Evolutionary conservation across 2,329 filamentous ascomycete species (phyloP).

Genomic region (Penicillium sp.): DNA sequence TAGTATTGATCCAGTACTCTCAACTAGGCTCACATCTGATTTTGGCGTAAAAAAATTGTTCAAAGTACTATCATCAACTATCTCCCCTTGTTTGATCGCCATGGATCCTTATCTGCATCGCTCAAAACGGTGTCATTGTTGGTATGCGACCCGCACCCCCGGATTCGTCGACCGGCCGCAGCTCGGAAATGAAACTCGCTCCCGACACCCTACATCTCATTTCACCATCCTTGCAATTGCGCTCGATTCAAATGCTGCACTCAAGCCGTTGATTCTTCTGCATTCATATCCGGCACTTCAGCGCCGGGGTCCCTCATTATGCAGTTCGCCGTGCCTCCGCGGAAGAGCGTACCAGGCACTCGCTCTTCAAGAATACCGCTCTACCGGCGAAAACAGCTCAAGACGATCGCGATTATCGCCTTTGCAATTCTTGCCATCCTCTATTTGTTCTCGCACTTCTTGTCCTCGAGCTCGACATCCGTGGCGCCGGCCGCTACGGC

Average conservation of each 20-base stretch:
- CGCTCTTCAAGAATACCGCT: slow-evolving; percentile 42
- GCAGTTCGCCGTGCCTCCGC: slow-evolving; percentile 87
- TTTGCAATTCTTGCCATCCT: slow-evolving; percentile 58
- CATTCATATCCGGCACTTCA: slow-evolving; percentile 13
- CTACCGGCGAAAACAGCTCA: slow-evolving; percentile 61
- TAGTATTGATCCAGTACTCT: too few relatives aligned
- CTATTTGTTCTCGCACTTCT: slow-evolving; percentile 56
- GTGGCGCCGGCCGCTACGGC: slow-evolving; percentile 38
- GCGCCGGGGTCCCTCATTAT: slow-evolving; percentile 48
- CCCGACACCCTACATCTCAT: not conserved
- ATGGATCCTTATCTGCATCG: not conserved
- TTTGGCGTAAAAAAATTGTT: not conserved
- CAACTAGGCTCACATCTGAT: too few relatives aligned
- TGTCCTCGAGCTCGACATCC: slow-evolving; percentile 29
- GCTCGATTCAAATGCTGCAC: slow-evolving; percentile 5
- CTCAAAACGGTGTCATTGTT: slow-evolving; percentile 5
- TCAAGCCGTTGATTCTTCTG: not conserved
- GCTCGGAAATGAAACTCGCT: slow-evolving; percentile 2
- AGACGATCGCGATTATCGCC: slow-evolving; percentile 55
- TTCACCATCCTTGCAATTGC: not conserved
- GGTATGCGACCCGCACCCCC: slow-evolving; percentile 16
- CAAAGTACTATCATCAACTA: not conserved
- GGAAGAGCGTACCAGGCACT: slow-evolving; percentile 73
- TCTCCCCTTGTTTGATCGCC: not conserved
- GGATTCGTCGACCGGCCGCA: slow-evolving; percentile 12